phyloP scores from a whole-genome alignment of 371 early-diverging fungal genomes.

The Syncephalastrum monosporum region DNA sequence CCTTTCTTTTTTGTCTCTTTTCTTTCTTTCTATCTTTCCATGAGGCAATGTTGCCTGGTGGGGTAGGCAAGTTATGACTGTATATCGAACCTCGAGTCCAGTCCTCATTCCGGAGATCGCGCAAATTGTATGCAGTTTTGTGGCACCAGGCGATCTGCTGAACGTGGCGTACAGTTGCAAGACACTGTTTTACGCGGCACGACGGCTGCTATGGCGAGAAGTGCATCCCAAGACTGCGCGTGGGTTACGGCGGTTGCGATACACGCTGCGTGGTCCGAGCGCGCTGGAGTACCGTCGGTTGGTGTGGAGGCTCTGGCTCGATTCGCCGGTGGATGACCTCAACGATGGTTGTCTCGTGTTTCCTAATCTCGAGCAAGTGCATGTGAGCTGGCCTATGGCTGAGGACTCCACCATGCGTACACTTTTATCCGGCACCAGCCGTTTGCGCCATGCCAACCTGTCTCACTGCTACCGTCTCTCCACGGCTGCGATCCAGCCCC shows the following conservation, averaged over 20 bases:
- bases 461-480: slow-evolving; percentile 48
- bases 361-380: slow-evolving; percentile 31
- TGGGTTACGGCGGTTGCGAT: slow-evolving; percentile 35
- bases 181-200: slow-evolving; percentile 27
- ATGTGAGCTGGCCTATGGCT: slow-evolving; percentile 43
- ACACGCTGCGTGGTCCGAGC: slow-evolving; percentile 30
- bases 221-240: slow-evolving; percentile 36
- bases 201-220: slow-evolving; percentile 33
- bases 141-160: slow-evolving; percentile 31
- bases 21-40: no score
- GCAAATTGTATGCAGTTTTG: slow-evolving; percentile 29
- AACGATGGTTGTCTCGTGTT: slow-evolving; percentile 30
- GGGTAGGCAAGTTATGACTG: no score
- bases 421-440: slow-evolving; percentile 26
- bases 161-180: slow-evolving; percentile 36
- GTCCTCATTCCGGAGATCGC: slow-evolving; percentile 42
- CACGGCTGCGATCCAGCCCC: slow-evolving; percentile 36
- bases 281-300: slow-evolving; percentile 12
- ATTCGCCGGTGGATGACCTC: background rate
- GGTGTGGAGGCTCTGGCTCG: slow-evolving; percentile 9
- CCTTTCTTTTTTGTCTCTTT: no score
- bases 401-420: slow-evolving; percentile 35
- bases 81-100: slow-evolving; percentile 14
- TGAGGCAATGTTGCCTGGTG: no score
- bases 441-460: slow-evolving; percentile 31